Evolutionary conservation across 306 rosid genomes (phyloP).

Genomic region (Alnus rubra): DNA sequence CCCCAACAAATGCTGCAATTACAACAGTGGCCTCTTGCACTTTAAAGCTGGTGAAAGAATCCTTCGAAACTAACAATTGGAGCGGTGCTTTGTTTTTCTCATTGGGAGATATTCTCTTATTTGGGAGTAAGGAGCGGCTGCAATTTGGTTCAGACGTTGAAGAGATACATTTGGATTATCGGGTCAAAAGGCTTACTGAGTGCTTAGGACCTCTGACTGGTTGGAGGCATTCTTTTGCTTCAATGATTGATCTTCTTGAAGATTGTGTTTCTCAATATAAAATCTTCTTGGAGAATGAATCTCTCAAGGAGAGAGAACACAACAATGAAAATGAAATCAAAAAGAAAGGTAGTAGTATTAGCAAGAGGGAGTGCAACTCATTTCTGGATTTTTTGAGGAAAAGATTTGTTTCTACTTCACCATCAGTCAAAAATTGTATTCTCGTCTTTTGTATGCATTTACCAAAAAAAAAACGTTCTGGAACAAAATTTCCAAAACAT

Average conservation of each 20-base stretch:
- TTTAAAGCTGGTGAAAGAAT: conserved; percentile 45
- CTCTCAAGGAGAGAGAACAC: too few species aligned
- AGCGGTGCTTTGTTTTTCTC: conserved; percentile 31
- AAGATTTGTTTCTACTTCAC: conserved; percentile 35
- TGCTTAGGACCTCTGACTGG: conserved; percentile 54
- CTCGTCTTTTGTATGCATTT: conserved; percentile 53
- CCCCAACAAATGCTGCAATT: conserved; percentile 80
- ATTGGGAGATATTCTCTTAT: conserved; percentile 58
- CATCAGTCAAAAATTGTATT: conserved; percentile 38
- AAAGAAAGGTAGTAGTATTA: too few species aligned
- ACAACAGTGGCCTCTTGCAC: conserved; percentile 59
- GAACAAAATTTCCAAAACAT: conserved; percentile 35
- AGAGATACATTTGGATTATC: conserved; percentile 62
- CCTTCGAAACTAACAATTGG: conserved; percentile 15
- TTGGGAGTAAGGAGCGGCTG: conserved; percentile 68
- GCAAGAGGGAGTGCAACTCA: too few species aligned
- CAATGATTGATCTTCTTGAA: conserved; percentile 59
- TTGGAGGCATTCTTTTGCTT: conserved; percentile 53
- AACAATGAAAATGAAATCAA: too few species aligned
- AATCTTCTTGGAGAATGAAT: conserved; percentile 45
- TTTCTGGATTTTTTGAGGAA: conserved; percentile 57
- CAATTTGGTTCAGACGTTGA: conserved; percentile 51
- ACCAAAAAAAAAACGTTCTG: conserved; percentile 42
- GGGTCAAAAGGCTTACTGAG: conserved; percentile 42
- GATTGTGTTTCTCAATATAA: conserved; percentile 57